A percentile compares a stretch with the other conserved stretches of the same genome.
These are phyloP conservation scores for Colletotrichum falcatum DNA, from an alignment of 2,329 filamentous ascomycete species.

Conservation along the genomic window DNA sequence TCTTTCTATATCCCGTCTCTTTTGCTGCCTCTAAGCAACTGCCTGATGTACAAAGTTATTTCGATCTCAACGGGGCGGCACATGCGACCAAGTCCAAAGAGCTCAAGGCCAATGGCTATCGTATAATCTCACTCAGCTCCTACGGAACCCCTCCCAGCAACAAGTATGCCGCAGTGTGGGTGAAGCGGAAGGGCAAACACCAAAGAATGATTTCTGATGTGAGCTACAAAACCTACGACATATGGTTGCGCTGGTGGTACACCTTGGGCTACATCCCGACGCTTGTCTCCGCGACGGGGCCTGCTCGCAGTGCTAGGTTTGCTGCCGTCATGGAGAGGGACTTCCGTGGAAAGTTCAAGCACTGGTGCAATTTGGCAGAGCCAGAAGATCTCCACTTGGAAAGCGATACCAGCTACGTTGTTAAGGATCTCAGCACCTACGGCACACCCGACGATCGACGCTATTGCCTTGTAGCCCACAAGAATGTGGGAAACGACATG, in stretches of 20 bases:
- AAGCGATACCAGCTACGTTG: background rate
- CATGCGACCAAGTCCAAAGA: slow-evolving; percentile 23
- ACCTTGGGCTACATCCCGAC: slow-evolving; percentile 38
- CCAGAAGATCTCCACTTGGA: slow-evolving; percentile 26
- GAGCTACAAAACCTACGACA: slow-evolving; percentile 27
- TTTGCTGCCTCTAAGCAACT: background rate
- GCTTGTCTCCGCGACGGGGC: slow-evolving; percentile 37
- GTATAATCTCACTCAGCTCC: slow-evolving; percentile 40
- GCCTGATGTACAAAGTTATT: slow-evolving; percentile 11
- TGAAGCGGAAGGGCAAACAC: slow-evolving; percentile 3
- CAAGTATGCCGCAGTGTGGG: slow-evolving; percentile 40
- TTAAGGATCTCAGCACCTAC: slow-evolving; percentile 39
- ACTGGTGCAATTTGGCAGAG: slow-evolving; percentile 30
- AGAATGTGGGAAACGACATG: slow-evolving; percentile 36
- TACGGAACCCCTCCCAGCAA: slow-evolving; percentile 27
- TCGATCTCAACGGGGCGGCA: slow-evolving; percentile 22
- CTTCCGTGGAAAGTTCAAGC: slow-evolving; percentile 1
- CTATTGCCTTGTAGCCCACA: slow-evolving; percentile 34
- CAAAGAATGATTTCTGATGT: slow-evolving; percentile 35
- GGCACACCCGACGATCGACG: slow-evolving; percentile 28
- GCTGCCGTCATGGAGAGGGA: slow-evolving; percentile 41
- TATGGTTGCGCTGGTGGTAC: slow-evolving; percentile 36
- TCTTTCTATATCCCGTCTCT: background rate
- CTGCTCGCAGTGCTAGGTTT: slow-evolving; percentile 29
- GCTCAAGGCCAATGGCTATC: slow-evolving; percentile 34